Evolutionary conservation across 2,329 filamentous ascomycete genomes (phyloP).

Genomic region (Aspergillus sp.): DNA sequence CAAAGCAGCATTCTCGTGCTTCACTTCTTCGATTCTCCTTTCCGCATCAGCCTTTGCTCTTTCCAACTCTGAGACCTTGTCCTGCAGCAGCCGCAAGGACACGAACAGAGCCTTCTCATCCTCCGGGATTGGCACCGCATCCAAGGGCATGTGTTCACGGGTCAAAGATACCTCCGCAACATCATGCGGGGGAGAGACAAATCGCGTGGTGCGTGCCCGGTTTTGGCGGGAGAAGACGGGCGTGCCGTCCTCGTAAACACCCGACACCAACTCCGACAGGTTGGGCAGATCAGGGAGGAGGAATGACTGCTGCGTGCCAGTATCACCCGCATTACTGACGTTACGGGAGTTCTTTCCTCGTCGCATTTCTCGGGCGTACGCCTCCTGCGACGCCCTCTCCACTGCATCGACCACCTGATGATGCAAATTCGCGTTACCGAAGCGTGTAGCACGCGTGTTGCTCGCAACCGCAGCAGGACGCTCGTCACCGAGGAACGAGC

Average conservation of each 20-base stretch:
- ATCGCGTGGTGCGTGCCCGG: slow-evolving; percentile 53
- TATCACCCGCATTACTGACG: slow-evolving; percentile 39
- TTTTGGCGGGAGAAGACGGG: slow-evolving; percentile 54
- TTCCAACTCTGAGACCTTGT: slow-evolving; percentile 58
- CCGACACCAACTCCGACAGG: slow-evolving; percentile 61
- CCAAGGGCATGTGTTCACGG: slow-evolving; percentile 48
- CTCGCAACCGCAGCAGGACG: slow-evolving; percentile 44
- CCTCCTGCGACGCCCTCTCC: slow-evolving; percentile 37
- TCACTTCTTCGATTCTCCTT: slow-evolving; percentile 50
- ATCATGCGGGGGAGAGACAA: slow-evolving; percentile 48
- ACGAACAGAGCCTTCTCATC: slow-evolving; percentile 64
- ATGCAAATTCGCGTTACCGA: slow-evolving; percentile 48
- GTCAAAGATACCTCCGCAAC: slow-evolving; percentile 30
- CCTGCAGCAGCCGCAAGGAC: slow-evolving; percentile 58
- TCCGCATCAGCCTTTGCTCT: slow-evolving; percentile 53
- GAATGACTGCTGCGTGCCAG: slow-evolving; percentile 58
- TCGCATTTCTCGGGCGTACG: slow-evolving; percentile 31
- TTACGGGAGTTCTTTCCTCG: slow-evolving; percentile 27
- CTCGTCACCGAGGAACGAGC: slow-evolving; percentile 52
- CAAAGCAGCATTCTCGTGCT: slow-evolving; percentile 53
- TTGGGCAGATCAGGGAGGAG: slow-evolving; percentile 61
- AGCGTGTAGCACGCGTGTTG: slow-evolving; percentile 55
- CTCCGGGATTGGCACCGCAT: slow-evolving; percentile 56
- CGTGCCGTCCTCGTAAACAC: slow-evolving; percentile 57
- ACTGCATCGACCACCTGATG: slow-evolving; percentile 40